Conservation (phyloP, 2,329 filamentous ascomycete genomes). For the Diaporthe eres region DNA sequence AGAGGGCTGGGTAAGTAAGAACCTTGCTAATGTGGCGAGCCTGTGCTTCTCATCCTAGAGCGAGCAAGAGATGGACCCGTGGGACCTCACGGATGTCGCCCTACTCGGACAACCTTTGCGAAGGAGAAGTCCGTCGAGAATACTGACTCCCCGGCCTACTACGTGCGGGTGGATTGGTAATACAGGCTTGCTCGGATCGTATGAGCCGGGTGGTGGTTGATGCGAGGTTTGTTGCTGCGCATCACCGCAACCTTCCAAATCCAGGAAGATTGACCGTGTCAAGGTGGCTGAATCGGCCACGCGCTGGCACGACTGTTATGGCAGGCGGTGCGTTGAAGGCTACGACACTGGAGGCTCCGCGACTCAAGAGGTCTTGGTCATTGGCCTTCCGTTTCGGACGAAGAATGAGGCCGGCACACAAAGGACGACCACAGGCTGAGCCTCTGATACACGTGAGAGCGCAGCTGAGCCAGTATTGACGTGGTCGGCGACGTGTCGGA, state of each 20-base stretch:
- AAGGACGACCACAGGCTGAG: background rate
- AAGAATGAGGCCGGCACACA: background rate
- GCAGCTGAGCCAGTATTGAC: background rate
- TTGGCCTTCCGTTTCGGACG: background rate
- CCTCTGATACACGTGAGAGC: background rate
- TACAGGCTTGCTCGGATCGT: background rate
- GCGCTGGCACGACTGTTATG: background rate
- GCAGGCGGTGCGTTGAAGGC: background rate
- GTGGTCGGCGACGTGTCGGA: background rate
- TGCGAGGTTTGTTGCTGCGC: constrained; percentile 3
- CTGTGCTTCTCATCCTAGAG: background rate
- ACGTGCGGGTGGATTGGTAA: background rate
- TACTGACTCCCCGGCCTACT: background rate
- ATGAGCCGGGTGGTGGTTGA: background rate
- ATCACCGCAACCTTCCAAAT: background rate
- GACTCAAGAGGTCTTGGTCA: background rate
- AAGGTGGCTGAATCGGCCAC: no score
- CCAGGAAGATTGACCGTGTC: background rate
- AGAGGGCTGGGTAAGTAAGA: background rate
- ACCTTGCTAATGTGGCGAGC: background rate
- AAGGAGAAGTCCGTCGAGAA: background rate
- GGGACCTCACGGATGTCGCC: background rate
- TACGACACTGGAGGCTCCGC: background rate
- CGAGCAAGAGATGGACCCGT: background rate
- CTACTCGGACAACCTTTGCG: background rate